Percentiles rank a stretch among this genome's conserved stretches.
Conservation (phyloP, 139 green algal species). For the Asterochloris sp. region DNA sequence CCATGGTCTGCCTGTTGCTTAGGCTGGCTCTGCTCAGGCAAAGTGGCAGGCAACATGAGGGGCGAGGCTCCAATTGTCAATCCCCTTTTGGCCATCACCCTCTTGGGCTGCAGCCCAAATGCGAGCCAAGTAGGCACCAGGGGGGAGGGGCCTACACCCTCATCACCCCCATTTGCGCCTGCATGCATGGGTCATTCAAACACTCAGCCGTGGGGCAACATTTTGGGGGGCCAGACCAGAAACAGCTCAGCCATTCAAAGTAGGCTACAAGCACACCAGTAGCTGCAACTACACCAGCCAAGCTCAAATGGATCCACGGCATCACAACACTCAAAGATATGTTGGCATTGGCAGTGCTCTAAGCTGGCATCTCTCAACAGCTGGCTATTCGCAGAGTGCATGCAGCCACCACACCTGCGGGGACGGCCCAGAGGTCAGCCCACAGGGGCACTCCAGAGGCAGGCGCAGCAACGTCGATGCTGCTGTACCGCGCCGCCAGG, state of each 20-base stretch:
- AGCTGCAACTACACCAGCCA: no score
- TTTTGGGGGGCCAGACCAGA: no score
- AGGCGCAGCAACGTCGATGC: conserved; percentile 55
- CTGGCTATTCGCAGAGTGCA: no score
- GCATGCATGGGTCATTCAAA: no score
- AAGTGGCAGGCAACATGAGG: conserved; percentile 38
- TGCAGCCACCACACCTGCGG: background rate
- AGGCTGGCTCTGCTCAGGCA: background rate
- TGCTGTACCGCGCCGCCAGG: conserved; percentile 36
- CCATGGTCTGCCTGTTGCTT: background rate
- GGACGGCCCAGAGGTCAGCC: conserved; percentile 74
- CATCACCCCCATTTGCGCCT: conserved; percentile 30
- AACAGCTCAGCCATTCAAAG: no score
- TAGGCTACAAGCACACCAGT: no score
- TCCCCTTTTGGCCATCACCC: conserved; percentile 8
- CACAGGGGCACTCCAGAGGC: conserved; percentile 67
- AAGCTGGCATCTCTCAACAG: no score
- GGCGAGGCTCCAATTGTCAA: conserved; percentile 49
- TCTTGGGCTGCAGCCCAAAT: conserved; percentile 50
- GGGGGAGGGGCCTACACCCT: conserved; percentile 49
- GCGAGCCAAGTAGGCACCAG: conserved; percentile 76
- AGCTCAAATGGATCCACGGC: no score
- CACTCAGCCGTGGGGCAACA: no score
- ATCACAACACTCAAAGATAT: no score
- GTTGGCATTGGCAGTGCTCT: no score